Conservation (phyloP, 75 land plant species). For the Picea glauca region DNA sequence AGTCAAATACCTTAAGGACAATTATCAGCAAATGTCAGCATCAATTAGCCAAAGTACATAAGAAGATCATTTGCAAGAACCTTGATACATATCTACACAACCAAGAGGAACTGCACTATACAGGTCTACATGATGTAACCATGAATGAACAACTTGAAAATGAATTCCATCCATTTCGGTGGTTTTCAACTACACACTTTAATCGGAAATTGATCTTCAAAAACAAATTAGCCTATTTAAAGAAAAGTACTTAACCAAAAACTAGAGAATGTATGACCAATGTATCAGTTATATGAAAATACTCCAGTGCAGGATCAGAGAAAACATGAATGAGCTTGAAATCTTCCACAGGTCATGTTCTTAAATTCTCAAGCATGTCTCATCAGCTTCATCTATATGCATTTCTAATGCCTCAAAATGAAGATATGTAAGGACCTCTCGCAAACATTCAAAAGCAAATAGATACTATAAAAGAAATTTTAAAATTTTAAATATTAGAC, state of each 20-base stretch:
- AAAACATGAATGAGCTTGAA: not conserved
- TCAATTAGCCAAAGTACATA: not conserved
- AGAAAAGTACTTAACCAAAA: not conserved
- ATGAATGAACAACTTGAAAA: not conserved
- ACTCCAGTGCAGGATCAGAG: not conserved
- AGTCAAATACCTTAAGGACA: constrained; percentile 77
- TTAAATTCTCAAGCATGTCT: not conserved
- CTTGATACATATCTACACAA: not conserved
- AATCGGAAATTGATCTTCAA: not conserved
- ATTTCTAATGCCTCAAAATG: not conserved
- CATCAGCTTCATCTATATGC: not conserved
- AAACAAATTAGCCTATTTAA: not conserved
- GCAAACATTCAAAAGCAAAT: not conserved
- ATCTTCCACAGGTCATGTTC: not conserved
- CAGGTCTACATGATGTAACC: not conserved
- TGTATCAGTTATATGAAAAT: not conserved
- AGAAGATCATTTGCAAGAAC: not conserved
- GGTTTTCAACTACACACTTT: not conserved
- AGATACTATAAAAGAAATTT: not conserved
- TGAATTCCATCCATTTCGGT: not conserved
- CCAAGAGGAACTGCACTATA: not conserved
- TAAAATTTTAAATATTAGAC: not conserved
- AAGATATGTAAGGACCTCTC: not conserved
- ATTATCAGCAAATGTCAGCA: not conserved
- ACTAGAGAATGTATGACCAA: not conserved